These are phyloP conservation scores for Potentilla sterilis DNA, from an alignment of 306 rosid genomes.

Conservation along the genomic window DNA sequence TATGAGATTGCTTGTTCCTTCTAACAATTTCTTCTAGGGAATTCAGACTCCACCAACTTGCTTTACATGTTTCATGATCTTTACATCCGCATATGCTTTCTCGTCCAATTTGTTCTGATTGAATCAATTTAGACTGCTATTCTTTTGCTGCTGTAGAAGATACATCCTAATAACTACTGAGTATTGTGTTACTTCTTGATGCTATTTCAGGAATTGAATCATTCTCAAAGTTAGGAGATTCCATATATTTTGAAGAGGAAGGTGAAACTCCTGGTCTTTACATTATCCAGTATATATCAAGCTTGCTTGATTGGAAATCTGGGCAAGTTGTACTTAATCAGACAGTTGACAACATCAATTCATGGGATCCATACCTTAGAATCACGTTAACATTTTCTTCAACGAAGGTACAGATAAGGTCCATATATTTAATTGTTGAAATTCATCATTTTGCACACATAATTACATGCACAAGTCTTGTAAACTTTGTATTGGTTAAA, in stretches of 20 bases:
- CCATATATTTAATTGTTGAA: neutral
- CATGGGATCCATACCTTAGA: slow-evolving; percentile 62
- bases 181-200: slow-evolving; percentile 6
- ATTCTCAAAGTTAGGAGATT: slow-evolving; percentile 86
- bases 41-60: neutral
- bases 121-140: neutral
- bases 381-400: slow-evolving; percentile 51
- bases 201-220: slow-evolving; percentile 63
- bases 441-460: neutral
- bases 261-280: slow-evolving; percentile 54
- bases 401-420: slow-evolving; percentile 27
- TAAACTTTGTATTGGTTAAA: neutral
- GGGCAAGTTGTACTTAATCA: slow-evolving; percentile 50
- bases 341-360: slow-evolving; percentile 49
- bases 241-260: slow-evolving; percentile 84
- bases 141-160: neutral
- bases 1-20: slow-evolving; percentile 17
- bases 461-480: neutral
- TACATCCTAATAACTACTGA: neutral
- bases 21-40: neutral
- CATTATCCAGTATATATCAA: slow-evolving; percentile 77
- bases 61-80: neutral
- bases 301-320: slow-evolving; percentile 70
- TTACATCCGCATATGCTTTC: neutral
- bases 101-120: neutral